A percentile compares a stretch with the other conserved stretches of the same genome.
These are phyloP conservation scores for Aspergillus biplanus DNA, from an alignment of 495 filamentous ascomycete genomes.

Conservation along the genomic window DNA sequence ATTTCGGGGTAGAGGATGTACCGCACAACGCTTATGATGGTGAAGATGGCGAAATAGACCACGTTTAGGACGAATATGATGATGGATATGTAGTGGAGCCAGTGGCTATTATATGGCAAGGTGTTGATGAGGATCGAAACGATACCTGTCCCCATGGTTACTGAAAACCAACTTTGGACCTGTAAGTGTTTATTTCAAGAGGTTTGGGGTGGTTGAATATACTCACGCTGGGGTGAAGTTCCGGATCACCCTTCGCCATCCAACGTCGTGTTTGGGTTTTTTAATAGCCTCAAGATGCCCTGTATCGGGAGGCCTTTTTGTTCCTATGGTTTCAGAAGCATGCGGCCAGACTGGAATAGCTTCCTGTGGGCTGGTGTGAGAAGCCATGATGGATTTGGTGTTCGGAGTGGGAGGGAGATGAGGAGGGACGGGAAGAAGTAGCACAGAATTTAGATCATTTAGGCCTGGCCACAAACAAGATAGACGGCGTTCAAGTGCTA, in stretches of 20 bases:
- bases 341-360: too few relatives aligned
- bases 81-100: constrained; percentile 58
- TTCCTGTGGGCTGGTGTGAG: too few relatives aligned
- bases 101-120: constrained; percentile 57
- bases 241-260: constrained; percentile 50
- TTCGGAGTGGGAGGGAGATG: too few relatives aligned
- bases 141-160: constrained; percentile 70
- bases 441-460: too few relatives aligned
- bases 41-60: constrained; percentile 44
- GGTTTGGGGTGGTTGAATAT: not conserved
- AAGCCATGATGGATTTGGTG: too few relatives aligned
- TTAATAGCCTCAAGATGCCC: too few relatives aligned
- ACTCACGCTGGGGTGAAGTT: constrained; percentile 54
- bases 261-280: constrained; percentile 35
- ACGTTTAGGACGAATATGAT: constrained; percentile 60
- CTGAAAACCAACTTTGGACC: constrained; percentile 47
- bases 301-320: too few relatives aligned
- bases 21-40: constrained; percentile 51
- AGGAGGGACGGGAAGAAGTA: too few relatives aligned
- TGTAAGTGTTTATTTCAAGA: constrained; percentile 4
- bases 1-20: constrained; percentile 62
- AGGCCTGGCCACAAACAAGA: too few relatives aligned
- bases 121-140: constrained; percentile 62
- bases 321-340: too few relatives aligned
- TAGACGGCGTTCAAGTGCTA: too few relatives aligned